These are phyloP conservation scores for Pseudomassariella vexata DNA, from an alignment of 2,329 filamentous ascomycete species.

Conservation along the genomic window DNA sequence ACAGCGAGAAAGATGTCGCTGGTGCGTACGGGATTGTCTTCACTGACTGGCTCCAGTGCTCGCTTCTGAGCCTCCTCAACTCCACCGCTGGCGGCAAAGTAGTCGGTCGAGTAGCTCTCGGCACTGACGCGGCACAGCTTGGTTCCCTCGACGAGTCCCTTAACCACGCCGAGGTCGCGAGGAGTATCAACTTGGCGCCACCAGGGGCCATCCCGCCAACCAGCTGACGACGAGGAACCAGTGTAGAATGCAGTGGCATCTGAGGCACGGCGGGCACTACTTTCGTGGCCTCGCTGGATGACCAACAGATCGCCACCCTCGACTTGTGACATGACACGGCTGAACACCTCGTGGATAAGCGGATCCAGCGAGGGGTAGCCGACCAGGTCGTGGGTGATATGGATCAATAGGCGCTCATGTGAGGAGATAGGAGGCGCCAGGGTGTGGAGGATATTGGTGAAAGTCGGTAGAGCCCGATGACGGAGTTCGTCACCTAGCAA, in stretches of 20 bases:
- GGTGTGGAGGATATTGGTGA: conserved; percentile 90
- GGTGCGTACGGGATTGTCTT: conserved; percentile 83
- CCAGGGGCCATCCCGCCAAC: conserved; percentile 95
- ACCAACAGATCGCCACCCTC: conserved; percentile 94
- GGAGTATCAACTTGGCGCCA: conserved; percentile 70
- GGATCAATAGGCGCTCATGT: conserved; percentile 93
- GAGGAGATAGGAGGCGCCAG: conserved; percentile 94
- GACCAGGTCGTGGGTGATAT: conserved; percentile 92
- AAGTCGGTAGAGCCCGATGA: conserved; percentile 84
- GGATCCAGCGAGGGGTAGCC: conserved; percentile 94
- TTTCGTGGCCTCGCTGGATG: conserved; percentile 87
- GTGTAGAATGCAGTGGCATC: conserved; percentile 49
- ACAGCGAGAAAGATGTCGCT: conserved; percentile 95
- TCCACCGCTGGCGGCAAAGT: conserved; percentile 72
- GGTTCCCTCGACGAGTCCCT: conserved; percentile 77
- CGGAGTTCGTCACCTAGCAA: conserved; percentile 74
- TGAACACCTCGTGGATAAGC: conserved; percentile 85
- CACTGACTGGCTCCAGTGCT: conserved; percentile 72
- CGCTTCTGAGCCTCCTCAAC: conserved; percentile 74
- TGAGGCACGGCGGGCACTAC: conserved; percentile 60
- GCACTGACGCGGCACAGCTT: conserved; percentile 87
- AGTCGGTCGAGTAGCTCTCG: conserved; percentile 81
- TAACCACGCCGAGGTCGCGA: conserved; percentile 74
- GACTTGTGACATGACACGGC: conserved; percentile 96
- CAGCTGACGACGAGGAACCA: conserved; percentile 48